Evolutionary conservation across 768 basidiomycete genomes (phyloP), one percentile per base, ranked within the genome.

Genomic region (Russula lepida): DNA sequence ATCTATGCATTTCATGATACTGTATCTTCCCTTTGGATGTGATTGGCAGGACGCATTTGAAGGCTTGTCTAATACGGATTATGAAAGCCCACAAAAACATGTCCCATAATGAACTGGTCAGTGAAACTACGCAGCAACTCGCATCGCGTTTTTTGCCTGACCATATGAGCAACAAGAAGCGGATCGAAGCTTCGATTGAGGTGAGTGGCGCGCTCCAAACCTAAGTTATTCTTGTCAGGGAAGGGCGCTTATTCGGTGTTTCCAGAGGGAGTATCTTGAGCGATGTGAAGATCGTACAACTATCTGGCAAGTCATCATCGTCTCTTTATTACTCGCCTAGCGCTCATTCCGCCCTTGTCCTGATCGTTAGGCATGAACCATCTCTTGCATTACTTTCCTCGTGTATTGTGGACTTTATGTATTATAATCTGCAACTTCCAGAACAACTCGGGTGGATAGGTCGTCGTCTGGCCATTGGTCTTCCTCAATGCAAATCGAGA

Each of bases 11-110:
- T 15, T 11, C 41, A 25, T 5, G 27, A 15, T n/a, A n/a, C n/a
- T n/a, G n/a, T n/a, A 6, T 15, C 17, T 50, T 43, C 48, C n/a
- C 11, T 37, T 37, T 4, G 21, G n/a, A 30, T 56, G 51, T 41
- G 25, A 60, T 37, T 51, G 51, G 39, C 21, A 11, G 3, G 9
- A 32, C 32, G 54, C 51, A 21, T 50, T 11, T 33, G 3, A 64
- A 98, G 95, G 95, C 97, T 1, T 98, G 92, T 69, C 89, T 98
- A 64, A 97, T 98, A 27, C 86, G 95, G 33, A 85, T 97, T 32
- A 98, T 99, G 95, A 98, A 98, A 75, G 87, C 92, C 70, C 78
- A 94, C 57, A 97, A 3, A 35, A n/a, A 82, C 56, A 86, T 98
- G 84, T 75, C 79, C 6, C 92, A 98, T 69, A 91, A 84, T 61